Percentiles rank a stretch among this genome's conserved stretches.
Evolutionary conservation across 768 basidiomycete species (phyloP).

Genomic region (Pisolithus albus): DNA sequence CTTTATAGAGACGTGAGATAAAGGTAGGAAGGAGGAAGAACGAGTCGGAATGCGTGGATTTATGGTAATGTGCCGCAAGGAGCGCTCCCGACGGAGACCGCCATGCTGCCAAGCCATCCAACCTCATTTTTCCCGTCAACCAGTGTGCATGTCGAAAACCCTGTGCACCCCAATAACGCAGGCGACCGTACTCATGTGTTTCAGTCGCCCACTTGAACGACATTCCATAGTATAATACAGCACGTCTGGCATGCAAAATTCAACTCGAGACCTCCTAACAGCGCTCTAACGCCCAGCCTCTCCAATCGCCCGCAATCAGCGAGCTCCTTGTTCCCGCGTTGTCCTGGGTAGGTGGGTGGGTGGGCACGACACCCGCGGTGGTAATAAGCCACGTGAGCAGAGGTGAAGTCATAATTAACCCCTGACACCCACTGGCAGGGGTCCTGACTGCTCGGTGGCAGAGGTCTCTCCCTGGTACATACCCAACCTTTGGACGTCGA

Average conservation of each 20-base stretch:
- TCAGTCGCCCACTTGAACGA: no score
- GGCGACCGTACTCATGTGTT: no score
- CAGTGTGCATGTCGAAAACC: no score
- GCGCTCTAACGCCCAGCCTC: conserved; percentile 25
- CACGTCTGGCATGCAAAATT: no score
- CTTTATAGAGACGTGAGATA: conserved; percentile 20
- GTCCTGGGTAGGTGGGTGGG: no score
- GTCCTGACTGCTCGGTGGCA: conserved; percentile 13
- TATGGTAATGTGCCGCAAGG: conserved; percentile 1
- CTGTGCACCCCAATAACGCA: no score
- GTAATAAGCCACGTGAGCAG: no score
- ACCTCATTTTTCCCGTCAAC: no score
- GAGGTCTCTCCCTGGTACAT: conserved; percentile 6
- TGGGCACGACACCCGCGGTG: no score
- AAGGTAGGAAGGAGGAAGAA: conserved; percentile 1
- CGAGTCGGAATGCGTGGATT: conserved; percentile 5
- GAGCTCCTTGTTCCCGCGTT: background rate
- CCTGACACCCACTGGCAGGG: conserved; percentile 9
- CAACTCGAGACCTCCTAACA: background rate
- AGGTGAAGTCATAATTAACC: background rate
- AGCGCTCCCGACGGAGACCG: background rate
- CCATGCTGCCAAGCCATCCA: no score
- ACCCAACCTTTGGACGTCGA: background rate
- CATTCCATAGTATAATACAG: no score
- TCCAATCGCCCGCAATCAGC: background rate